phyloP scores from a whole-genome alignment of 1,284 basidiomycete genomes.

The Takashimella koratensis region DNA sequence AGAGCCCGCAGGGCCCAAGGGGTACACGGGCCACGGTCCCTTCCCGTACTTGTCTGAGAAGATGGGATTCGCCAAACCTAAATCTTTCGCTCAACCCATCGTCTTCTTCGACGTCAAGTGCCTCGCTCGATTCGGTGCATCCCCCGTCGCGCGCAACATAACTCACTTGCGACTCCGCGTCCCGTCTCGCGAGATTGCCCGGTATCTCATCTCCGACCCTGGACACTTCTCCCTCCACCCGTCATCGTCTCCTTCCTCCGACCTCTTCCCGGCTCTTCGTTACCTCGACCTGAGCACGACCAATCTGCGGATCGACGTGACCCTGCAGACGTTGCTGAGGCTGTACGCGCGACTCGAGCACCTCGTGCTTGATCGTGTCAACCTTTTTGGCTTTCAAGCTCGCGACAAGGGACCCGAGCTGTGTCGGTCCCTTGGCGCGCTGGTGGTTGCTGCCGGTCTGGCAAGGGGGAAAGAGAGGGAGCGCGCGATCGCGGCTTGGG shows the following conservation, averaged over 20 bases:
- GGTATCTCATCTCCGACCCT: slow-evolving; percentile 32
- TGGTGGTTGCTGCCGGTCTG: slow-evolving; percentile 41
- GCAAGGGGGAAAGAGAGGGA: slow-evolving; percentile 45
- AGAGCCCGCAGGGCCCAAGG: slow-evolving; percentile 25
- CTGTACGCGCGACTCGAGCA: slow-evolving; percentile 41
- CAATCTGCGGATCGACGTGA: slow-evolving; percentile 47
- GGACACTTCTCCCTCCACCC: slow-evolving; percentile 2
- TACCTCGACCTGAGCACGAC: slow-evolving; percentile 51
- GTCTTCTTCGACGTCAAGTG: slow-evolving; percentile 51
- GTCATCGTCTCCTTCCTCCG: slow-evolving; percentile 1
- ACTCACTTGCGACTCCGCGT: slow-evolving; percentile 47
- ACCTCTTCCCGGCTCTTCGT: slow-evolving; percentile 38
- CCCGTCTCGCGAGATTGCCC: slow-evolving; percentile 44
- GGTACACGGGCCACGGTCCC: slow-evolving; percentile 48
- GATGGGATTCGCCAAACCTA: slow-evolving; percentile 36
- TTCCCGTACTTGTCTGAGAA: slow-evolving; percentile 45
- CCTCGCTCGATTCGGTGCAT: slow-evolving; percentile 41
- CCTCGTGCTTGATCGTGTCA: slow-evolving; percentile 49
- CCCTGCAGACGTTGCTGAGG: slow-evolving; percentile 36
- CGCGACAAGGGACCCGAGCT: slow-evolving; percentile 41
- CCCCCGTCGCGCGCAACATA: slow-evolving; percentile 38
- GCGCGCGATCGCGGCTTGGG: slow-evolving; percentile 42
- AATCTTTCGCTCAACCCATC: slow-evolving; percentile 50
- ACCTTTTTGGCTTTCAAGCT: slow-evolving; percentile 48
- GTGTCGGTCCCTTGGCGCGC: slow-evolving; percentile 40